Base-by-base conservation (phyloP, 257 asterid species). In the Handroanthus guayacan region DNA sequence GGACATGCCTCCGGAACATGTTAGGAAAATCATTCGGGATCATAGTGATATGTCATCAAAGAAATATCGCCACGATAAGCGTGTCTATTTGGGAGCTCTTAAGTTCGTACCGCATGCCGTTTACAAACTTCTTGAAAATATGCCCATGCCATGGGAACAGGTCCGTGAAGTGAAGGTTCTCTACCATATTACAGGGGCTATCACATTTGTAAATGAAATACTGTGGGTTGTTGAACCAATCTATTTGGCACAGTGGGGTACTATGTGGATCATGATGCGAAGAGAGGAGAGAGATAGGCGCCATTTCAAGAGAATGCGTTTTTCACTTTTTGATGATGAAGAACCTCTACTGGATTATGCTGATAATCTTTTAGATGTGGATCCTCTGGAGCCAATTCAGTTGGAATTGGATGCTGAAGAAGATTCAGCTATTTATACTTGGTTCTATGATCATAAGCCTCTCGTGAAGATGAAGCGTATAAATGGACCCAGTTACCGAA, bases 121-220 rank as follows among this genome's bases (percentile, higher is more conserved):
- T 5, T 95, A 93, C 85, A 95, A 95, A 77, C 98, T 95, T 61
- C 95, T 95, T 44, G 99, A 95, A 71, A 95, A 95, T 76, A 95
- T 95, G 99, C 99, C 99, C 47, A 92, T 95, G 99, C 99, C 99
- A 0, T 95, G 99, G 99, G 99, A 95, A 76, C 98, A 95, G 97
- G 99, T 95, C 62, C 98, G 97, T 16, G 98, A 93, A 79, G 98
- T 95, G 83, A 95, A 95, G 86, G 83, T 95, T 71, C 90, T 95
- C 14, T 95, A 95, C 85, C 99, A 95, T 50, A 95, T 95, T 16
- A 93, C 99, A 57, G 99, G 99, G 68, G 99, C 99, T 56, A 95
- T 95, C 60, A 95, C 99, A 62, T 95, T 95, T 76, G 95, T 95
- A 39, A 93, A 95, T 72, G 99, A 95, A 84, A 95, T 95, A 69